Conservation (phyloP, 2,329 filamentous ascomycete genomes). For the Davidsoniella neocaledoniae region DNA sequence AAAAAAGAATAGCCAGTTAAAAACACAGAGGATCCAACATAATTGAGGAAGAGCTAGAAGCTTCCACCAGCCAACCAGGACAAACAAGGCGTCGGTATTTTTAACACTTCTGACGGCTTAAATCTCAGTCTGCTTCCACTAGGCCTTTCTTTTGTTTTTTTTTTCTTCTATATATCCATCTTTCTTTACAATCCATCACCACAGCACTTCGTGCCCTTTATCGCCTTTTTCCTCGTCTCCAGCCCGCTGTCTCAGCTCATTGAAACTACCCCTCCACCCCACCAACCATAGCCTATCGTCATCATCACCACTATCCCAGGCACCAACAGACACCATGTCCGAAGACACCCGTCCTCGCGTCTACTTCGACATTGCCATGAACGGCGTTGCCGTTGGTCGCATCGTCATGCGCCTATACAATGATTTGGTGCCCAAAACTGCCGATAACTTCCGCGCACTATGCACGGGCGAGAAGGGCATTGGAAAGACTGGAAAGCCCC, state of each 20-base stretch:
- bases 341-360: slow-evolving; percentile 48
- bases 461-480: slow-evolving; percentile 89
- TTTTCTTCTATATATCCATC: not conserved
- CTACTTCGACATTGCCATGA: slow-evolving; percentile 86
- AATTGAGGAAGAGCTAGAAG: slow-evolving; percentile 9
- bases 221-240: not conserved
- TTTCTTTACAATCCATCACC: not conserved
- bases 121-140: slow-evolving; percentile 2
- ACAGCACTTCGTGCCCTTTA: not conserved
- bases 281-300: slow-evolving; percentile 6
- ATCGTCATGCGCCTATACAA: slow-evolving; percentile 71
- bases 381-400: slow-evolving; percentile 54
- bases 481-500: slow-evolving; percentile 64
- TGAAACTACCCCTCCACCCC: slow-evolving; percentile 2
- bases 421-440: slow-evolving; percentile 76
- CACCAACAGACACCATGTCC: slow-evolving; percentile 19
- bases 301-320: slow-evolving; percentile 4
- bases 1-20: not conserved
- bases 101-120: no score
- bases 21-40: slow-evolving; percentile 5
- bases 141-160: slow-evolving; percentile 1
- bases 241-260: not conserved
- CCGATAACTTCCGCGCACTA: slow-evolving; percentile 86
- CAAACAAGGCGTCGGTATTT: no score
- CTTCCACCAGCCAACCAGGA: slow-evolving; percentile 2